Evolutionary conservation across 768 basidiomycete genomes (phyloP).

Genomic region (Macrolepiota albuminosa): DNA sequence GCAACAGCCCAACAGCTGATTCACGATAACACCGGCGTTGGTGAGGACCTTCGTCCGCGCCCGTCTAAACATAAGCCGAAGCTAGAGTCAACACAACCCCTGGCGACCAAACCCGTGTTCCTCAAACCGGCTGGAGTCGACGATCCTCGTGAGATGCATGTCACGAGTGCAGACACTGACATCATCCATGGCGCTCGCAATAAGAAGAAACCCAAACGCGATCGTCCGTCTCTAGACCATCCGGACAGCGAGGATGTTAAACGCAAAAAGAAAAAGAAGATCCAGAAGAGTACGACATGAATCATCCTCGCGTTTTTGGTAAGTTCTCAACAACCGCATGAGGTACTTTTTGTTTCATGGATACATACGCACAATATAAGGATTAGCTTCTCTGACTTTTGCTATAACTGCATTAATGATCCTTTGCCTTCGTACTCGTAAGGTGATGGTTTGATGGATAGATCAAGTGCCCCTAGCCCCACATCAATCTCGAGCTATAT

Average conservation of each 20-base stretch:
- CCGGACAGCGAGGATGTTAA: conserved; percentile 21
- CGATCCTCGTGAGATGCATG: conserved; percentile 28
- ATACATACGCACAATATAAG: neutral
- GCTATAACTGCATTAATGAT: neutral
- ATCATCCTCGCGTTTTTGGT: neutral
- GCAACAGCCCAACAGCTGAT: conserved; percentile 42
- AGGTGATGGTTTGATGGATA: neutral
- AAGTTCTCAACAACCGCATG: neutral
- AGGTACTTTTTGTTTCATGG: neutral
- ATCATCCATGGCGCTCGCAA: conserved; percentile 24
- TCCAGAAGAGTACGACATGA: conserved; percentile 12
- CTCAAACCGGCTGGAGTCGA: conserved; percentile 58
- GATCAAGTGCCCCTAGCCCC: neutral
- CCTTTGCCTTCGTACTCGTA: neutral
- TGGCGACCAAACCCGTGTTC: conserved; percentile 23
- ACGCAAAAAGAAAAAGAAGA: conserved; percentile 29
- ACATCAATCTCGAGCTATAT: neutral
- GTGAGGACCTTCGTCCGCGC: conserved; percentile 42
- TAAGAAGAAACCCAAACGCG: conserved; percentile 26
- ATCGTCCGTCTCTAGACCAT: conserved; percentile 18
- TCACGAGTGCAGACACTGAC: conserved; percentile 5
- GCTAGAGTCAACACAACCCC: neutral
- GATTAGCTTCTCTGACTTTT: conserved; percentile 3
- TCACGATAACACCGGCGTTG: conserved; percentile 43
- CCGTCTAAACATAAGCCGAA: conserved; percentile 14